Evolutionary conservation across 495 filamentous ascomycete species (phyloP), one percentile per base, ranked within the genome.

Genomic region (Thermothielavioides terrestris): DNA sequence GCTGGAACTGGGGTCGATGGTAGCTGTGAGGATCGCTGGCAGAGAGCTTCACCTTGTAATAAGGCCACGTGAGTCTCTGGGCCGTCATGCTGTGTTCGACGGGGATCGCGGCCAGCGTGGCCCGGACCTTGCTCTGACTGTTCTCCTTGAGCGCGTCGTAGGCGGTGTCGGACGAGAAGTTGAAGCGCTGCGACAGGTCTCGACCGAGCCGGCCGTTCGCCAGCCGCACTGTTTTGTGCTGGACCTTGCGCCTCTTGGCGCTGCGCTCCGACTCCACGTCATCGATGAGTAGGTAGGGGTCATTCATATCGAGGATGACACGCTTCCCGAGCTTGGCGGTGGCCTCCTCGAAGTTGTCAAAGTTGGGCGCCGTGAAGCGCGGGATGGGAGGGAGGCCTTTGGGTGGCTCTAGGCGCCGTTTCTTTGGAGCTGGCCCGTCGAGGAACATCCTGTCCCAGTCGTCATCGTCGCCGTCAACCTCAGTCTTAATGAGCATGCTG

Each of bases 91-190:
- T 85, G 67, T 99, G 92, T 67, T 97, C 92, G 23, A 99, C 79
- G 17, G 81, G 77, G 27, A 94, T 72, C 55, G 86, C 87, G 6
- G 88, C 88, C 44, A 99, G 74, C 0, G 85, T 94, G 39, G 88
- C 91, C 34, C 92, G 83, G 54, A 99, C 84, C 68, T 94, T 95
- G 74, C 84, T 91, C 68, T 94, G 88, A 55, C 89, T 87, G 63
- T 96, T 99, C 62, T 94, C 88, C 67, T 99, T 97, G 36, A 99
- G 77, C 44, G 86, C 81, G 56, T 95, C 88, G 62, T 99, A 99
- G 2, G 89, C 90, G 38, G 88, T 83, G 59, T 99, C 92, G 50
- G 95, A 95, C 23, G 91, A 95, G 42, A 95, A 85, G 64, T 97
- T 96, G 75, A 94, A 97, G 20, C 89, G 78, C 53, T 82, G 77